phyloP scores from a whole-genome alignment of 805 yeast genomes.

The Peterozyma toletana region DNA sequence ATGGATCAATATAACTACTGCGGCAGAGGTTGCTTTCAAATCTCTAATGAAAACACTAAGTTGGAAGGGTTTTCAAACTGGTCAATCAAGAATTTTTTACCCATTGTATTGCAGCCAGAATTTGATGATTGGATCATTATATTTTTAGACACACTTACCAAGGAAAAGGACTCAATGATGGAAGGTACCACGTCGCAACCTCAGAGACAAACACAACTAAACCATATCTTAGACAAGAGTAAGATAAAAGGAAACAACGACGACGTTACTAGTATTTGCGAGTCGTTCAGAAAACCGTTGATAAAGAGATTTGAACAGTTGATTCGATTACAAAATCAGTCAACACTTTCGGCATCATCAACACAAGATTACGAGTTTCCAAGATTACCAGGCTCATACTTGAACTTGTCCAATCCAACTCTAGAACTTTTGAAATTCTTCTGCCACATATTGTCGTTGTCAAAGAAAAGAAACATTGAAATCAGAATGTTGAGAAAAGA shows the following conservation, averaged over 20 bases:
- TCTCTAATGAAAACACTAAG: conserved; percentile 35
- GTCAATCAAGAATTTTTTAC: conserved; percentile 74
- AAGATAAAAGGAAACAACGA: conserved; percentile 10
- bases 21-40: conserved; percentile 52
- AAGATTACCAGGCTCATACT: conserved; percentile 63
- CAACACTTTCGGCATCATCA: conserved; percentile 58
- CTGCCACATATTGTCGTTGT: conserved; percentile 65
- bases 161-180: conserved; percentile 35
- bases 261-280: conserved; percentile 35
- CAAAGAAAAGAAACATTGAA: conserved; percentile 59
- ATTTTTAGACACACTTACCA: conserved; percentile 63
- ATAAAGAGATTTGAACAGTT: conserved; percentile 60
- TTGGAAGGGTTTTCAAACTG: conserved; percentile 54
- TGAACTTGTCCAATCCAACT: conserved; percentile 57
- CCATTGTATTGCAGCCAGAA: conserved; percentile 69
- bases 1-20: conserved; percentile 88
- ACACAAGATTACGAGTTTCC: conserved; percentile 69
- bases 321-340: conserved; percentile 63
- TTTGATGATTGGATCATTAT: conserved; percentile 83
- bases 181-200: conserved; percentile 25
- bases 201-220: conserved; percentile 65
- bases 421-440: conserved; percentile 73
- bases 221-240: conserved; percentile 33
- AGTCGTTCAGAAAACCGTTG: conserved; percentile 55
- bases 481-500: conserved; percentile 70